Evolutionary conservation across 306 rosid species (phyloP).

Genomic region (Vigna reflexopilosa): DNA sequence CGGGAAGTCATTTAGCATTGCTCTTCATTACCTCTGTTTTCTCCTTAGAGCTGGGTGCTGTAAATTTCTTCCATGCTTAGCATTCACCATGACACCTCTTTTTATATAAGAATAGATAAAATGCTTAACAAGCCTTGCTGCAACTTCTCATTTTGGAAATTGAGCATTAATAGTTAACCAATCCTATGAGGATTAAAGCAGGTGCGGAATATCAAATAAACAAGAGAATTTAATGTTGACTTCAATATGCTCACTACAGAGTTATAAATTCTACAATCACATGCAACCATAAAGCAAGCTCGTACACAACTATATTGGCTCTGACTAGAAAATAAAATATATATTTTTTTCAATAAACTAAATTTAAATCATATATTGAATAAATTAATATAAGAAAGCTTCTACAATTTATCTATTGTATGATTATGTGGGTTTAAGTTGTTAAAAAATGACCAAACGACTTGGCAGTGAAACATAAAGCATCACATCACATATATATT

Average conservation of each 20-base stretch:
- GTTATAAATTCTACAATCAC: slow-evolving; percentile 4
- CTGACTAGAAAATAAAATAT: background rate
- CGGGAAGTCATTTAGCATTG: slow-evolving; percentile 32
- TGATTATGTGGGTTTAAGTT: too few species aligned
- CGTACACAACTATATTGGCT: background rate
- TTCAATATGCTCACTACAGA: slow-evolving; percentile 15
- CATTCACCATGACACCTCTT: slow-evolving; percentile 28
- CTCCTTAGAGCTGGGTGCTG: background rate
- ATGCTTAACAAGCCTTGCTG: slow-evolving; percentile 14
- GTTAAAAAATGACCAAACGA: slow-evolving; percentile 2
- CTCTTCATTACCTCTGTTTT: slow-evolving; percentile 26
- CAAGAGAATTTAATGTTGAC: background rate
- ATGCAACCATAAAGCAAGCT: background rate
- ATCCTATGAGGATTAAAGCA: background rate
- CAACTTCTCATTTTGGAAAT: slow-evolving; percentile 5
- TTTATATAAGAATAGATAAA: slow-evolving; percentile 20
- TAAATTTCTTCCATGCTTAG: slow-evolving; percentile 26
- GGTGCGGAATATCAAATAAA: background rate
- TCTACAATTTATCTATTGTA: too few species aligned
- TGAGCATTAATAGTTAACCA: background rate
- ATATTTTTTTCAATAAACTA: too few species aligned
- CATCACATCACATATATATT: slow-evolving; percentile 22
- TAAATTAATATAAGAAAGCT: too few species aligned
- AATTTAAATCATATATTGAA: too few species aligned
- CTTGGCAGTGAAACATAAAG: slow-evolving; percentile 20